Evolutionary conservation across 257 asterid genomes (phyloP).

Genomic region (Nicotiana noctiflora): DNA sequence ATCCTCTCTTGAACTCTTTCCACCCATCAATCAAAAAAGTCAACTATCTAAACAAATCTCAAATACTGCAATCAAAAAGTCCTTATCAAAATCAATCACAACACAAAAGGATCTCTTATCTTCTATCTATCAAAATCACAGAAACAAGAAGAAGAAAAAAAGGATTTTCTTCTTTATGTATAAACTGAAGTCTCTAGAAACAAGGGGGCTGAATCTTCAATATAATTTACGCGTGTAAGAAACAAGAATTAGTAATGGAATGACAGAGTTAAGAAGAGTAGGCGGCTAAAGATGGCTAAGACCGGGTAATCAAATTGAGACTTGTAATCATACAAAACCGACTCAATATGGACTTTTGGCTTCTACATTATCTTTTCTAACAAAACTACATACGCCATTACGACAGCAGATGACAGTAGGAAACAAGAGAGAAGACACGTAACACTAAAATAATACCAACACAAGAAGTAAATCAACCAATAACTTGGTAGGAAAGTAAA

Average conservation of each 20-base stretch:
- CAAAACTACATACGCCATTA: background rate
- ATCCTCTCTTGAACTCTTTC: constrained; percentile 55
- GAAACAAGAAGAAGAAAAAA: background rate
- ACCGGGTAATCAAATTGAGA: background rate
- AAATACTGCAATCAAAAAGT: constrained; percentile 17
- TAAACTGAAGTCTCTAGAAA: background rate
- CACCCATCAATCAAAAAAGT: constrained; percentile 55
- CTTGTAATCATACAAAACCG: background rate
- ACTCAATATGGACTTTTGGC: background rate
- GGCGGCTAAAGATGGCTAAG: background rate
- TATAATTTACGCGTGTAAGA: background rate
- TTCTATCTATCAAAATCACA: background rate
- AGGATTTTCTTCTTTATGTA: background rate
- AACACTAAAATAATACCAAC: constrained; percentile 22
- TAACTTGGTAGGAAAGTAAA: background rate
- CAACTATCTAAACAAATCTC: constrained; percentile 21
- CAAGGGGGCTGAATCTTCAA: background rate
- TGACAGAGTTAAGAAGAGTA: background rate
- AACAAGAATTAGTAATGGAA: too few species aligned
- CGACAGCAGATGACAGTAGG: constrained; percentile 6
- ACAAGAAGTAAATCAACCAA: background rate
- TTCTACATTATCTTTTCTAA: background rate
- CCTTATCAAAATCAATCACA: constrained; percentile 26
- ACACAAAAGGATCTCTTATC: background rate
- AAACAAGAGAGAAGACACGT: constrained; percentile 3